These are phyloP conservation scores for Colletotrichum cordylinicola DNA, from an alignment of 2,329 filamentous ascomycete species.

Conservation along the genomic window DNA sequence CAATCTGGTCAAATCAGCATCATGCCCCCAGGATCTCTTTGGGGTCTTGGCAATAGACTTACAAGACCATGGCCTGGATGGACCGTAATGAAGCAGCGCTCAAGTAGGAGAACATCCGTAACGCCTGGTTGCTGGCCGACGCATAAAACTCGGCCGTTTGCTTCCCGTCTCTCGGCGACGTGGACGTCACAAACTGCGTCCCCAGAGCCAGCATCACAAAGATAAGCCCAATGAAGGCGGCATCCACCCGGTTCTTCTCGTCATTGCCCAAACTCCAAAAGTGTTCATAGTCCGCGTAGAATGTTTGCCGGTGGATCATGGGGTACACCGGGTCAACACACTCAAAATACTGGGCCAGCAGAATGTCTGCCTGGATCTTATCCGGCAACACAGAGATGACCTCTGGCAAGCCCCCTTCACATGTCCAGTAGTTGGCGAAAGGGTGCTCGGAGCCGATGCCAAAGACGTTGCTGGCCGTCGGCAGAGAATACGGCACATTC, in stretches of 20 bases:
- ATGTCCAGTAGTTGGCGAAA: slow-evolving; percentile 87
- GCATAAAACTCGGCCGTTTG: slow-evolving; percentile 84
- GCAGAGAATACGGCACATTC: slow-evolving; percentile 74
- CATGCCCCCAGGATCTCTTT: fast-evolving
- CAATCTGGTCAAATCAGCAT: slow-evolving; percentile 42
- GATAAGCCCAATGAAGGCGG: slow-evolving; percentile 73
- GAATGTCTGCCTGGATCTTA: slow-evolving; percentile 76
- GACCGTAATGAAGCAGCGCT: slow-evolving; percentile 76
- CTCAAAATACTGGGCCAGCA: slow-evolving; percentile 69
- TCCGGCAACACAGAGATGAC: slow-evolving; percentile 78
- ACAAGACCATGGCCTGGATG: slow-evolving; percentile 79
- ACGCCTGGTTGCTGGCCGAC: slow-evolving; percentile 78
- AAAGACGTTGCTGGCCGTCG: slow-evolving; percentile 78
- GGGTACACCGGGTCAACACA: slow-evolving; percentile 82
- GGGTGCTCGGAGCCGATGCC: slow-evolving; percentile 81
- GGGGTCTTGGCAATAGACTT: neutral
- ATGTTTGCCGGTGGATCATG: slow-evolving; percentile 77
- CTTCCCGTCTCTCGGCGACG: slow-evolving; percentile 66
- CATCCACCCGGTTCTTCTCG: slow-evolving; percentile 68
- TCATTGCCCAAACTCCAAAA: slow-evolving; percentile 70
- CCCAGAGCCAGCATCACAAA: slow-evolving; percentile 81
- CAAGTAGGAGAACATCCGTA: slow-evolving; percentile 78
- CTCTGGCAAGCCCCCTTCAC: slow-evolving; percentile 75
- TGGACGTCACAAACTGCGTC: slow-evolving; percentile 74
- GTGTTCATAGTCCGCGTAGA: slow-evolving; percentile 79